phyloP scores from a whole-genome alignment of 345 rosid species.

The Odontarrhena argentea region DNA sequence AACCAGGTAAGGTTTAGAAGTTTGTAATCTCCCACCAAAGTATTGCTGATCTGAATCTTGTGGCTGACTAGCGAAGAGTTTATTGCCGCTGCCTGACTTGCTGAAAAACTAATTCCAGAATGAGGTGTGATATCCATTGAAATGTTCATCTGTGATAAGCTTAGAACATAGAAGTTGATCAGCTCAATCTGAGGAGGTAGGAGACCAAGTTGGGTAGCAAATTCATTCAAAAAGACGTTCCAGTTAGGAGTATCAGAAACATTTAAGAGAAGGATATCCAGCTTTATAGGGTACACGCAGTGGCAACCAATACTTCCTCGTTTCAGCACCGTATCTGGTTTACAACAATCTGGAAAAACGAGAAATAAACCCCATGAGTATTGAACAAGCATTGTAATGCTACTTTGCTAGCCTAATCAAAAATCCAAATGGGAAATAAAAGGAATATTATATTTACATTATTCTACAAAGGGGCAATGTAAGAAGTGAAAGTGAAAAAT shows the following conservation, averaged over 20 bases:
- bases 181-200: constrained; percentile 76
- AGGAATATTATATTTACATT: background rate
- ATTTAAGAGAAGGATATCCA: constrained; percentile 88
- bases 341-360: constrained; percentile 74
- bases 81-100: constrained; percentile 66
- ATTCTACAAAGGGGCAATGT: constrained; percentile 1
- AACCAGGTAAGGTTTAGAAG: constrained; percentile 90
- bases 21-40: constrained; percentile 76
- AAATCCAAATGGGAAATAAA: background rate
- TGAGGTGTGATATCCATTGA: constrained; percentile 94
- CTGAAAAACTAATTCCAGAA: constrained; percentile 78
- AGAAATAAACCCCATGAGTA: constrained; percentile 35
- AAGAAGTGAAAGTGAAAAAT: background rate
- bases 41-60: constrained; percentile 67
- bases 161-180: constrained; percentile 74
- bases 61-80: constrained; percentile 73
- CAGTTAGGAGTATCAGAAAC: constrained; percentile 80
- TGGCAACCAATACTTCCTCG: constrained; percentile 72
- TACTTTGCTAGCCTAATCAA: constrained; percentile 12
- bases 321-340: constrained; percentile 72
- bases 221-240: constrained; percentile 62
- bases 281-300: constrained; percentile 97
- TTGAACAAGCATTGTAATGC: background rate
- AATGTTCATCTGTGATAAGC: constrained; percentile 75
- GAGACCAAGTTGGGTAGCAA: constrained; percentile 83